These are phyloP conservation scores for Arthrobotrys pseudoclavata DNA, from an alignment of 2,329 filamentous ascomycete genomes.

Conservation along the genomic window DNA sequence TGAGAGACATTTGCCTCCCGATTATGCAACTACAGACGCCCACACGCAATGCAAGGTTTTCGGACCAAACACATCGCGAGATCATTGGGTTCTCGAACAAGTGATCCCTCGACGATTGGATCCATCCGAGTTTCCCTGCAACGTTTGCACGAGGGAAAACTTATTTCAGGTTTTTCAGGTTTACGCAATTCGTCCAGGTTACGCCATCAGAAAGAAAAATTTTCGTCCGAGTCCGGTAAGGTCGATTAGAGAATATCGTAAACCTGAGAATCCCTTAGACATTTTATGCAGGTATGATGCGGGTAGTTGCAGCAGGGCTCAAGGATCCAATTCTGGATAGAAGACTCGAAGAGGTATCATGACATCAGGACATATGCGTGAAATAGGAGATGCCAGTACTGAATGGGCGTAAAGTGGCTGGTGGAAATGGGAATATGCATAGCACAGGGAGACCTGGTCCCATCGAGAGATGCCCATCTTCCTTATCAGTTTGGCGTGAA, in stretches of 20 bases:
- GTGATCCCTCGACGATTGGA: not conserved
- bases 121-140: not conserved
- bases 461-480: conserved; percentile 33
- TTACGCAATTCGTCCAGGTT: conserved; percentile 8
- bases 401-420: conserved; percentile 22
- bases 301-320: conserved; percentile 53
- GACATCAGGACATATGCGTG: conserved; percentile 48
- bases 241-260: conserved; percentile 4
- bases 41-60: conserved; percentile 2
- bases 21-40: not conserved
- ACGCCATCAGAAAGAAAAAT: not conserved
- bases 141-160: not conserved
- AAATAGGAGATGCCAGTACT: conserved; percentile 14
- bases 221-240: not conserved
- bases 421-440: conserved; percentile 13
- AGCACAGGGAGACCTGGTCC: not conserved
- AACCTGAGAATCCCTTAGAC: conserved; percentile 21
- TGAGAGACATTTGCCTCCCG: not conserved
- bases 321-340: conserved; percentile 35
- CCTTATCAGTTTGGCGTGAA: conserved; percentile 7
- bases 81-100: not conserved
- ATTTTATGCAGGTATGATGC: conserved; percentile 37
- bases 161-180: conserved; percentile 8
- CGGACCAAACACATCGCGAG: conserved; percentile 1
- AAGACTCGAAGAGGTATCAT: conserved; percentile 33